Conservation (phyloP, 495 filamentous ascomycete genomes). For the Annulohypoxylon bovei region DNA sequence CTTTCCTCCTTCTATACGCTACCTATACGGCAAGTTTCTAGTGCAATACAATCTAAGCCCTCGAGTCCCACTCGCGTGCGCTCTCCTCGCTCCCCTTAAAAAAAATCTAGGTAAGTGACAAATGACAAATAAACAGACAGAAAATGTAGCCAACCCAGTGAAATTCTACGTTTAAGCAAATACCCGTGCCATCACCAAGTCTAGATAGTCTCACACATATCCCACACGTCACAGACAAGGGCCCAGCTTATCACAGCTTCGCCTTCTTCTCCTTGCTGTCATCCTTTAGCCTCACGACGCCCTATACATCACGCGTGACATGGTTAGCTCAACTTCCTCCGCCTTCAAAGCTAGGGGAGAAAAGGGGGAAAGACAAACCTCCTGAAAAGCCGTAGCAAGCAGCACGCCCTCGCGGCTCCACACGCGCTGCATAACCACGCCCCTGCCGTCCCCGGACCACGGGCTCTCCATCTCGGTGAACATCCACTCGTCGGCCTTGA, state of each 20-base stretch:
- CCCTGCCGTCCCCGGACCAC: conserved; percentile 92
- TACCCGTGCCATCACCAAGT: background rate
- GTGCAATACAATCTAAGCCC: background rate
- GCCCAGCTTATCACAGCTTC: conserved; percentile 7
- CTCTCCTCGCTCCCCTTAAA: background rate
- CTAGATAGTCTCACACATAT: background rate
- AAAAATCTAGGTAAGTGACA: background rate
- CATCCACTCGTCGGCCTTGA: conserved; percentile 94
- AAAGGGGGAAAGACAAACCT: conserved; percentile 57
- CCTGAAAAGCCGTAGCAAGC: conserved; percentile 87
- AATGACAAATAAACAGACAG: background rate
- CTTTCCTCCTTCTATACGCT: background rate
- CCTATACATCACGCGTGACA: conserved; percentile 46
- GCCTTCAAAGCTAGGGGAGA: conserved; percentile 11
- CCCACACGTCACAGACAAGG: background rate
- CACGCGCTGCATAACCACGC: conserved; percentile 86
- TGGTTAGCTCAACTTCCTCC: conserved; percentile 12
- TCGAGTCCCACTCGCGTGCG: background rate
- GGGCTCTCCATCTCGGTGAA: conserved; percentile 89
- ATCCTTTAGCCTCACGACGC: conserved; percentile 64
- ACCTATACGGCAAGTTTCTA: background rate
- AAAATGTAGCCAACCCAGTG: background rate
- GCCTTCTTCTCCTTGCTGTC: conserved; percentile 18
- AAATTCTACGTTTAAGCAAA: background rate
- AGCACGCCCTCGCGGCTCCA: conserved; percentile 83